phyloP scores from a whole-genome alignment of 768 basidiomycete species.

The Austroboletus eburneus region DNA sequence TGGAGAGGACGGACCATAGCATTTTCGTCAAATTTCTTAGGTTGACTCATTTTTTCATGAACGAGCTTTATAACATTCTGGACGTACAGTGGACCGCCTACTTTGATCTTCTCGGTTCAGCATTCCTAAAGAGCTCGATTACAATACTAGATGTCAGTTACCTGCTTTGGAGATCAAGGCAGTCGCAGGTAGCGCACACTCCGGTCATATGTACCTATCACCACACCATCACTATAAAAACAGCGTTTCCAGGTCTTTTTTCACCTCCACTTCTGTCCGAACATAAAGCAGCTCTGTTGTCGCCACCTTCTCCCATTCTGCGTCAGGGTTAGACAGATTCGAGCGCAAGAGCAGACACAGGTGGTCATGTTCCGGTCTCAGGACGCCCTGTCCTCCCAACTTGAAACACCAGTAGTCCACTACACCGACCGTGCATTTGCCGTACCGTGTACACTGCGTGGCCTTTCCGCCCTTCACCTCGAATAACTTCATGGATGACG shows the following conservation, averaged over 20 bases:
- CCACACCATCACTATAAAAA: too few species aligned
- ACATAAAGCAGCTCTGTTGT: constrained; percentile 28
- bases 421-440: constrained; percentile 23
- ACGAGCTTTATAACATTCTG: too few species aligned
- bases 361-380: constrained; percentile 24
- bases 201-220: too few species aligned
- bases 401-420: constrained; percentile 34
- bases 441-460: constrained; percentile 14
- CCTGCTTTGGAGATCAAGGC: too few species aligned
- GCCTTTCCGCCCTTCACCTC: constrained; percentile 10
- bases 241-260: constrained; percentile 11
- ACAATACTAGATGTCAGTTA: too few species aligned
- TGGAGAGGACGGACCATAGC: too few species aligned
- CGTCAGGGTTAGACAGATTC: constrained; percentile 26
- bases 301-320: constrained; percentile 23
- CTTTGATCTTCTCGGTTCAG: too few species aligned
- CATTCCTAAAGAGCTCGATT: too few species aligned
- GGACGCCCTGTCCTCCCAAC: constrained; percentile 20
- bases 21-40: too few species aligned
- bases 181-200: too few species aligned
- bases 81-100: too few species aligned
- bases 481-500: constrained; percentile 11
- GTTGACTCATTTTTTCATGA: too few species aligned
- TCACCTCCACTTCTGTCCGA: constrained; percentile 16
- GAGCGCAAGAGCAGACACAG: constrained; percentile 26